Evolutionary conservation across 768 basidiomycete genomes (phyloP), one percentile per base, ranked within the genome.

Genomic region (Termitomyces sp.): DNA sequence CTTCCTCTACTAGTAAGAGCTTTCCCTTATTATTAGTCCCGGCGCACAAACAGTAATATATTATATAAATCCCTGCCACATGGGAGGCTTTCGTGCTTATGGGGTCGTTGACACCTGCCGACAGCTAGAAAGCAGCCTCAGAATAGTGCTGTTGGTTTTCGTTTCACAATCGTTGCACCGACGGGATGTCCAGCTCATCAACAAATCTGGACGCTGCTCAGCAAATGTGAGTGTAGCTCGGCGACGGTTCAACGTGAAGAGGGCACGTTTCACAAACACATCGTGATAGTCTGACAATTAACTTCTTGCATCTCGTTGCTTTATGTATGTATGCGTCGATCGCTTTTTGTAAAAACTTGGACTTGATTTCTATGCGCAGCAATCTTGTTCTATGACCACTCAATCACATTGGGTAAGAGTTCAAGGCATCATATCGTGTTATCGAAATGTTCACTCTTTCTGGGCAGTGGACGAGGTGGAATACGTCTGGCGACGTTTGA

Each of bases 401-500:
- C 3, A 1, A 36, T 49, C 13, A 49, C 48, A 7, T 49, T 2
- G 7, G 35, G 48, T 49, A 49, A n/a, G n/a, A n/a, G n/a, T n/a
- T n/a, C n/a, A n/a, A n/a, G n/a, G n/a, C n/a, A n/a, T n/a, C n/a
- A n/a, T n/a, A n/a, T n/a, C n/a, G n/a, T n/a, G n/a, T n/a, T n/a
- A n/a, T n/a, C n/a, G n/a, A n/a, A n/a, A n/a, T n/a, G n/a, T 15
- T 22, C 7, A 1, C 5, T 35, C 16, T 13, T 23, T 36, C 38
- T 13, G 33, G 10, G 16, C 12, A 58, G 57, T 39, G 16, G 31
- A 52, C 16, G 57, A 58, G 22, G 50, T 54, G 13, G 44, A 58
- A 10, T 54, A 52, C 35, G n/a, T 58, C 20, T 58, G 57, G 57
- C 43, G 18, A 12, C 44, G 53, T 16, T 33, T 41, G 20, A 54